Conservation (phyloP, 805 yeast species). For the Kregervanrija pseudodelftensis region DNA sequence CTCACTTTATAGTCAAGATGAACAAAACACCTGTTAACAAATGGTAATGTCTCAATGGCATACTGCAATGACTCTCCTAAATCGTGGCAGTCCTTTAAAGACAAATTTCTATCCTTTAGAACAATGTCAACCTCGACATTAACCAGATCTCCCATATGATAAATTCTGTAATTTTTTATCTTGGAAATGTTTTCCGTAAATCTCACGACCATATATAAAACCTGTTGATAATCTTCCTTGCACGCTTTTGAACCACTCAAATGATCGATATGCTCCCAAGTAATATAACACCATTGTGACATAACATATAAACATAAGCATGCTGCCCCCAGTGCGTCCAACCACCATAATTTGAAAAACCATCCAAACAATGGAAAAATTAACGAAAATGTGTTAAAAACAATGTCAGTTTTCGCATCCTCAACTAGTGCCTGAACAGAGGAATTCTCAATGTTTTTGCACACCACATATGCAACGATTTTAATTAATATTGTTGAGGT, state of each 20-base stretch:
- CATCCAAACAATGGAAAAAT: conserved; percentile 61
- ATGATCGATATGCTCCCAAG: conserved; percentile 66
- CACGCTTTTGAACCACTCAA: conserved; percentile 69
- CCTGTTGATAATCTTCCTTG: conserved; percentile 53
- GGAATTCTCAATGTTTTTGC: conserved; percentile 50
- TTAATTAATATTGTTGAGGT: conserved; percentile 52
- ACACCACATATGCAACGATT: conserved; percentile 56
- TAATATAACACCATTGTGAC: conserved; percentile 54
- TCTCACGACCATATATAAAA: conserved; percentile 59
- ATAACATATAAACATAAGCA: conserved; percentile 55
- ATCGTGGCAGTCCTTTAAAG: conserved; percentile 67
- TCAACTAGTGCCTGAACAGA: conserved; percentile 76
- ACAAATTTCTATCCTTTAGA: conserved; percentile 37
- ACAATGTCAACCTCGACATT: conserved; percentile 74
- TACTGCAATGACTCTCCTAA: conserved; percentile 77
- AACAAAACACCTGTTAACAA: conserved; percentile 75
- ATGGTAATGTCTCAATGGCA: conserved; percentile 69
- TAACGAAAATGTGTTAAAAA: conserved; percentile 65
- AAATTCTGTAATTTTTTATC: conserved; percentile 61
- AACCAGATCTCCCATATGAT: conserved; percentile 71
- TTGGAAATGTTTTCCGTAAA: conserved; percentile 61
- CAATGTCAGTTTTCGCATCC: conserved; percentile 73
- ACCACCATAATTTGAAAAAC: conserved; percentile 52
- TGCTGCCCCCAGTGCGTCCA: conserved; percentile 71
- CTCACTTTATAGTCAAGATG: conserved; percentile 56